Base-by-base conservation (phyloP, 306 rosid genomes). In the Dalbergia oliveri region DNA sequence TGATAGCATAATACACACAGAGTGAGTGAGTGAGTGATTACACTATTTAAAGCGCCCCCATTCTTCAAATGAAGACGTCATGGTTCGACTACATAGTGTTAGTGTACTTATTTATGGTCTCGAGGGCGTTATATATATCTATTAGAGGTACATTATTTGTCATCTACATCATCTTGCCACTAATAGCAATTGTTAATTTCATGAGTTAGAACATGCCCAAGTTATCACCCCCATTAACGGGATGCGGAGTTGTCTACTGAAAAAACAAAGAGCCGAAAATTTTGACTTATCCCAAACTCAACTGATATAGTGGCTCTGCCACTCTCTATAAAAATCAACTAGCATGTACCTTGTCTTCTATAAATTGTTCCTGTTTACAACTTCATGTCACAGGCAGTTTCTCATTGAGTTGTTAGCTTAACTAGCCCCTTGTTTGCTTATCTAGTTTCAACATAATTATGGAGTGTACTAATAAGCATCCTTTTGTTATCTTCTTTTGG, bases 221-320 rank as follows among this genome's bases (percentile, higher is more conserved):
- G 64, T 69, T 68, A 72, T 75, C 58, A 41, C 67, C 49, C 23
- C 23, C 23, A 21, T 4, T 37, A 37, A 4, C 7, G 41, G 0
- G 76, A 73, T 10, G 58, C 6, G 4, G 4, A 54, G 16, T 14
- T 56, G 71, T 79, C 5, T 43, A n/a, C 19, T 54, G 7, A 62
- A 79, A 79, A 50, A 14, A 62, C 19, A n/a, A 71, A 23, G 34
- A 75, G 80, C 80, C 59, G 81, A 59, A 64, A 83, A 9, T 58
- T 79, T 73, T 89, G 89, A 84, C 58, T 72, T 79, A 67, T 77
- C 54, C 91, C 89, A 19, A 90, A 92, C 86, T 72, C 51, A 88
- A 88, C 86, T 75, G 58, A 16, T 11, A 67, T 78, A 88, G 93
- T 91, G 94, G 89, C 86, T 83, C 59, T 69, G 39, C 88, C 94